Evolutionary conservation across 768 basidiomycete genomes (phyloP), one percentile per base, ranked within the genome.

Genomic region (Cystobasidium onofrii): DNA sequence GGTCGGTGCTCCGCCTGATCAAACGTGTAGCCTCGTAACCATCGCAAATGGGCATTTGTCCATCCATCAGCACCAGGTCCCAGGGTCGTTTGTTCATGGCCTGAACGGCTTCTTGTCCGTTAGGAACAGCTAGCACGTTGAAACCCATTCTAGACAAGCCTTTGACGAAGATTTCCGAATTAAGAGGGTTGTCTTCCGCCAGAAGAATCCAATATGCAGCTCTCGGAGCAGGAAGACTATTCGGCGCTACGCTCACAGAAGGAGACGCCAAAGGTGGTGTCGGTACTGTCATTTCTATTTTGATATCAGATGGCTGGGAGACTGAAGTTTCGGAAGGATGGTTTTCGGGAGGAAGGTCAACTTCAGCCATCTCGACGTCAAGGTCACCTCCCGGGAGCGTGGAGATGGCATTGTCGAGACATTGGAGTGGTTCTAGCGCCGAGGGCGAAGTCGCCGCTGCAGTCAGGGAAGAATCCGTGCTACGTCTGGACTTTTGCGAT

Each of bases 101-200:
- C 1, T 74, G 63, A n/a, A 77, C 52, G 17, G 74, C 77, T 23
- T 76, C 72, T 60, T 62, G 64, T 1, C 77, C 77, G 67, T 72
- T 74, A 6, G 23, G 29, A 6, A 71, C 75, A 10, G 41, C 29
- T 15, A 67, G 62, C 62, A 76, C 74, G 17, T 50, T 52, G 75
- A 76, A 77, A n/a, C 69, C 73, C 74, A 75, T 75, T 71, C 76
- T 76, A 1, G 23, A 27, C 18, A 78, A 61, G 12, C 67, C 44
- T n/a, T 64, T 52, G 3, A 73, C 64, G 43, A 74, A 63, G 46
- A 78, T 74, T 17, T 60, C 31, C 0, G 74, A 43, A 44, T 75
- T 73, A n/a, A 78, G 44, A 50, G 64, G 63, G 62, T 78, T 78
- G 57, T 78, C 77, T 29, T 78, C 77, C 50, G 75, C 76, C 23